phyloP scores from a whole-genome alignment of 768 basidiomycete species.

The Calvatia gigantea region DNA sequence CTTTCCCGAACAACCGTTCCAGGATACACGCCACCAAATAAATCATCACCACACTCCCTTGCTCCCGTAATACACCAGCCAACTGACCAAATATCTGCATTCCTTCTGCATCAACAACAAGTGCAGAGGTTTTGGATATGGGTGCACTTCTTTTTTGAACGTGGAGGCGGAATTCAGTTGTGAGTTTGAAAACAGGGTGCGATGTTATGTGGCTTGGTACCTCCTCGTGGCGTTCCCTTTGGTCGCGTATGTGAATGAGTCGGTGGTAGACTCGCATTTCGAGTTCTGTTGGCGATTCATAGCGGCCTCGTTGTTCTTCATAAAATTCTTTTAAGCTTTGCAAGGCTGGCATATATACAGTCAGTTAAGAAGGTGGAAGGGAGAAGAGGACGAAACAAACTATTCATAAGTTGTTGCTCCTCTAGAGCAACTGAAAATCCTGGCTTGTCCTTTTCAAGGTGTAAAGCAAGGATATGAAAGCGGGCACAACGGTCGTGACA shows the following conservation, averaged over 20 bases:
- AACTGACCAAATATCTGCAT: conserved; percentile 69
- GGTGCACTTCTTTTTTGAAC: conserved; percentile 79
- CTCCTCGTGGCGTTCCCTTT: conserved; percentile 69
- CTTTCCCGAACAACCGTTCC: conserved; percentile 81
- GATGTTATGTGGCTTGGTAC: conserved; percentile 64
- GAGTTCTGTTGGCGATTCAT: conserved; percentile 78
- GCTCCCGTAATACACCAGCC: conserved; percentile 56
- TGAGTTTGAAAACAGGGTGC: conserved; percentile 78
- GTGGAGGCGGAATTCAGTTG: conserved; percentile 73
- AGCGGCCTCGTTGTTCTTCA: conserved; percentile 68
- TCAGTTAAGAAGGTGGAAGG: conserved; percentile 1
- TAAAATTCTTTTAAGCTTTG: conserved; percentile 94
- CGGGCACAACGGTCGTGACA: conserved; percentile 93
- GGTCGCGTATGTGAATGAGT: conserved; percentile 86
- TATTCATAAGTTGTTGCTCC: conserved; percentile 88
- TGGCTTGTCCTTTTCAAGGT: conserved; percentile 52
- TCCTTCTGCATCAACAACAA: conserved; percentile 59
- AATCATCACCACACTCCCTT: conserved; percentile 69
- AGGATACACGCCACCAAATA: conserved; percentile 89
- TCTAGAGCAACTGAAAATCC: conserved; percentile 69
- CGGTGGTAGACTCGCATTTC: conserved; percentile 97
- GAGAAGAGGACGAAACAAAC: conserved; percentile 41
- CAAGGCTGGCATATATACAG: conserved; percentile 51
- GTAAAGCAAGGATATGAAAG: conserved; percentile 86
- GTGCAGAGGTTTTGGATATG: conserved; percentile 62